Evolutionary conservation across 352 stramenopile species (phyloP).

Genomic region (Phytopythium mirpurense): DNA sequence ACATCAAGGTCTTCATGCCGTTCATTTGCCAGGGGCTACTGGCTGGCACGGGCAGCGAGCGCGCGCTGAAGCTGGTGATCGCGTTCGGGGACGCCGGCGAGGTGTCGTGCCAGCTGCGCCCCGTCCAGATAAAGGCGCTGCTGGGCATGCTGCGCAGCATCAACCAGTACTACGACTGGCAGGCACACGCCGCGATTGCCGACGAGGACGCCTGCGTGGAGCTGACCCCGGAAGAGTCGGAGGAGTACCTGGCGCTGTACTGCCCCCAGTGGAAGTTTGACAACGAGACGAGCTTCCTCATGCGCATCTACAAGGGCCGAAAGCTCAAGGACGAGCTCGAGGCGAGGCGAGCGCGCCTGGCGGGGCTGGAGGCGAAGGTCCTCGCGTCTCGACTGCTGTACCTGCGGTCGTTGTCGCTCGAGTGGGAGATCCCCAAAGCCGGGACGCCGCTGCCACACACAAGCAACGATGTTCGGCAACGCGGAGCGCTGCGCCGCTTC

Average conservation of each 20-base stretch:
- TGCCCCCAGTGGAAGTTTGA: conserved; percentile 50
- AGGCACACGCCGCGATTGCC: conserved; percentile 37
- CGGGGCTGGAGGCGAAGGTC: conserved; percentile 49
- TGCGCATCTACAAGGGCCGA: conserved; percentile 31
- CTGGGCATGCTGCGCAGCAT: conserved; percentile 52
- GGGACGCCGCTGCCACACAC: conserved; percentile 43
- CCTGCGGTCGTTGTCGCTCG: conserved; percentile 49
- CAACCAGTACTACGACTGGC: conserved; percentile 68
- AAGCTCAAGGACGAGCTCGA: conserved; percentile 38
- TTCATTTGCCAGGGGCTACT: conserved; percentile 61
- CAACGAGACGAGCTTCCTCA: conserved; percentile 37
- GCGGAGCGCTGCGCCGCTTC: conserved; percentile 58
- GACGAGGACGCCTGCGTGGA: conserved; percentile 67
- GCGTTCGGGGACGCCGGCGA: conserved; percentile 24
- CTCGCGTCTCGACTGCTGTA: conserved; percentile 56
- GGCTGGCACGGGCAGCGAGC: conserved; percentile 32
- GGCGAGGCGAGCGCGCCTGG: conserved; percentile 32
- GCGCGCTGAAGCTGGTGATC: conserved; percentile 49
- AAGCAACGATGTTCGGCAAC: conserved; percentile 34
- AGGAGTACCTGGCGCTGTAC: conserved; percentile 64
- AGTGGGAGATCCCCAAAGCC: conserved; percentile 57
- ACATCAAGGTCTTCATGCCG: conserved; percentile 59
- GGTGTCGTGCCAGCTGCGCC: conserved; percentile 52
- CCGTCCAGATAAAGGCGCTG: conserved; percentile 55
- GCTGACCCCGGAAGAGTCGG: conserved; percentile 27